Evolutionary conservation across 768 basidiomycete genomes (phyloP).

Genomic region (Scleroderma citrinum): DNA sequence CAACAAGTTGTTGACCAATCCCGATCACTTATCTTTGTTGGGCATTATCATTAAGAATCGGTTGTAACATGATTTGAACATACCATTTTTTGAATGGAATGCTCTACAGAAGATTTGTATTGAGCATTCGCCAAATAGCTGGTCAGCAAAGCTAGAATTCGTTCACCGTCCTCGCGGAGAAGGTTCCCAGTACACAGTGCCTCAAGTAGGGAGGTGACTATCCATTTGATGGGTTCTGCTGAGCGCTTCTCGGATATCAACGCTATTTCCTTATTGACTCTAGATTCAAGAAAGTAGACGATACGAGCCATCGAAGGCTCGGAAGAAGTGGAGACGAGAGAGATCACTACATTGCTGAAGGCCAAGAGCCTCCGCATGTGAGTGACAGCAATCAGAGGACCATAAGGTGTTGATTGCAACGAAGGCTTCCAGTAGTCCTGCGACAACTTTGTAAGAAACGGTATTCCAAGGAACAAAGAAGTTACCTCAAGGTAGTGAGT

Average conservation of each 20-base stretch:
- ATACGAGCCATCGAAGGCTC: conserved; percentile 27
- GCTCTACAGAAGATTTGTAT: conserved; percentile 41
- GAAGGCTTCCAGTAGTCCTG: conserved; percentile 47
- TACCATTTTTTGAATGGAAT: conserved; percentile 37
- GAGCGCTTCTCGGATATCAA: conserved; percentile 28
- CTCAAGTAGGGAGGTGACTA: conserved; percentile 42
- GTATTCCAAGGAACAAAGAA: background rate
- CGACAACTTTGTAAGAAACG: background rate
- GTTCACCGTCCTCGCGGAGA: background rate
- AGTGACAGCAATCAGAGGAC: conserved; percentile 40
- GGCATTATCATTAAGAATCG: background rate
- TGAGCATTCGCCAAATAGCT: conserved; percentile 11
- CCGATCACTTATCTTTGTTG: conserved; percentile 30
- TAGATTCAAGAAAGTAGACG: conserved; percentile 36
- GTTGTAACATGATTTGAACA: conserved; percentile 10
- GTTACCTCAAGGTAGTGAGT: conserved; percentile 44
- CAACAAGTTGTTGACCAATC: conserved; percentile 40
- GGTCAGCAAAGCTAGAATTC: background rate
- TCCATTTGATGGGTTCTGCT: conserved; percentile 32
- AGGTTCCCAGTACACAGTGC: conserved; percentile 22
- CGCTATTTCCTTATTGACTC: conserved; percentile 45
- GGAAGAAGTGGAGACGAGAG: conserved; percentile 1
- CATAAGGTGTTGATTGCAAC: background rate
- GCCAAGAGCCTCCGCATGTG: conserved; percentile 42
- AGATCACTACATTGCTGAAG: conserved; percentile 17